Evolutionary conservation across 164 flowering plant species (phyloP).

Genomic region (Platanus orientalis): DNA sequence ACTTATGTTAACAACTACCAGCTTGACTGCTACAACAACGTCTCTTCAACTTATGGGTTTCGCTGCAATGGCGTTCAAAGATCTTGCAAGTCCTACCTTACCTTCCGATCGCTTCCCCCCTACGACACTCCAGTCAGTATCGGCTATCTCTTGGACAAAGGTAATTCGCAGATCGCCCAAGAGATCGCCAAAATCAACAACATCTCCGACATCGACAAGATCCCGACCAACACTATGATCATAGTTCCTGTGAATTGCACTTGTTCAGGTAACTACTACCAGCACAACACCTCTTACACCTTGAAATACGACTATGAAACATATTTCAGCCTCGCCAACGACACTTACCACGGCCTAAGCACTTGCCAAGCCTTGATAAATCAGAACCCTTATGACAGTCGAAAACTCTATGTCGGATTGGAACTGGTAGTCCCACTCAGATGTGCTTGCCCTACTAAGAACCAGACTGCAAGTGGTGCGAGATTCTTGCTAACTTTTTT

Average conservation of each 20-base stretch:
- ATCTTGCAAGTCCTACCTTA: conserved; percentile 51
- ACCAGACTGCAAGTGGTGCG: conserved; percentile 39
- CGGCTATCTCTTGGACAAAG: conserved; percentile 31
- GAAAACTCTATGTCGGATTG: conserved; percentile 19
- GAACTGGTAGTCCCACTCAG: conserved; percentile 43
- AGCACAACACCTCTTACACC: conserved; percentile 40
- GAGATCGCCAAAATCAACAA: conserved; percentile 40
- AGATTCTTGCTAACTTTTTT: conserved; percentile 45
- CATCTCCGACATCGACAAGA: conserved; percentile 23
- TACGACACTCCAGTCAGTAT: conserved; percentile 40
- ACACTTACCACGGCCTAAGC: conserved; percentile 62
- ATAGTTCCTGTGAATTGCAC: conserved; percentile 61
- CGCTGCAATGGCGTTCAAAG: conserved; percentile 34
- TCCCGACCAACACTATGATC: conserved; percentile 32
- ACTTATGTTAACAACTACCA: conserved; percentile 50
- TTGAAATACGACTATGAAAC: conserved; percentile 25
- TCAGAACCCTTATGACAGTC: conserved; percentile 30
- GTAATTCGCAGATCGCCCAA: conserved; percentile 27
- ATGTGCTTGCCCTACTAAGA: conserved; percentile 63
- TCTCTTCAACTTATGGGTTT: conserved; percentile 34
- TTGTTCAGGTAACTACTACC: conserved; percentile 43
- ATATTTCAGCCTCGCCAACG: conserved; percentile 45
- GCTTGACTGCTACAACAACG: conserved; percentile 31
- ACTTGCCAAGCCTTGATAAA: conserved; percentile 62
- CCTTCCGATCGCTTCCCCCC: conserved; percentile 42